Conservation (phyloP, 495 filamentous ascomycete species). For the Trichoderma parareesei region DNA sequence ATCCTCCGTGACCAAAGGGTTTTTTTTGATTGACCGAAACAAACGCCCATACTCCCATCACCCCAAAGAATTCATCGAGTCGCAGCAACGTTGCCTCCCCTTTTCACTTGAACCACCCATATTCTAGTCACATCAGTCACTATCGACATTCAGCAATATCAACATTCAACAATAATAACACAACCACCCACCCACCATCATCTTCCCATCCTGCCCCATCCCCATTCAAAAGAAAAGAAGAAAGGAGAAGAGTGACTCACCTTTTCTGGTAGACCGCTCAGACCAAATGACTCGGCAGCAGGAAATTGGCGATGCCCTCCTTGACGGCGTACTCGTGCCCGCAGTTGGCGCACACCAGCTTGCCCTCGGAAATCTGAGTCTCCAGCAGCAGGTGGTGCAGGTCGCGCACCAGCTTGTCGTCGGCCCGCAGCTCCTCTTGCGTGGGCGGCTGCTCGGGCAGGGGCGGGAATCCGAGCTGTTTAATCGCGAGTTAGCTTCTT, state of each 20-base stretch:
- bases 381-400: constrained; percentile 80
- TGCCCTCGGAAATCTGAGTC: constrained; percentile 80
- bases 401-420: constrained; percentile 62
- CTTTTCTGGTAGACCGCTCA: constrained; percentile 18
- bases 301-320: constrained; percentile 93
- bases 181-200: background rate
- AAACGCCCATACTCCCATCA: constrained; percentile 9
- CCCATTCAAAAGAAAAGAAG: background rate
- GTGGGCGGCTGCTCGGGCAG: constrained; percentile 58
- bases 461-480: constrained; percentile 71
- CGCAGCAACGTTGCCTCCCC: background rate
- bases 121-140: background rate
- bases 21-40: constrained; percentile 1
- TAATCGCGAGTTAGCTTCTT: background rate
- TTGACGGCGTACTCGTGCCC: constrained; percentile 87
- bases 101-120: background rate
- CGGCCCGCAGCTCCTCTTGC: constrained; percentile 47
- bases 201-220: background rate
- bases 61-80: background rate
- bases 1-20: background rate
- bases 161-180: too few species aligned
- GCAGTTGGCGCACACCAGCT: constrained; percentile 83
- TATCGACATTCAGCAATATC: too few species aligned
- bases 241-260: too few species aligned
- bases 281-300: constrained; percentile 87